A percentile compares a stretch with the other conserved stretches of the same genome.
Conservation (phyloP, 139 green algal species). For the Tetradesmus lagerheimii region DNA sequence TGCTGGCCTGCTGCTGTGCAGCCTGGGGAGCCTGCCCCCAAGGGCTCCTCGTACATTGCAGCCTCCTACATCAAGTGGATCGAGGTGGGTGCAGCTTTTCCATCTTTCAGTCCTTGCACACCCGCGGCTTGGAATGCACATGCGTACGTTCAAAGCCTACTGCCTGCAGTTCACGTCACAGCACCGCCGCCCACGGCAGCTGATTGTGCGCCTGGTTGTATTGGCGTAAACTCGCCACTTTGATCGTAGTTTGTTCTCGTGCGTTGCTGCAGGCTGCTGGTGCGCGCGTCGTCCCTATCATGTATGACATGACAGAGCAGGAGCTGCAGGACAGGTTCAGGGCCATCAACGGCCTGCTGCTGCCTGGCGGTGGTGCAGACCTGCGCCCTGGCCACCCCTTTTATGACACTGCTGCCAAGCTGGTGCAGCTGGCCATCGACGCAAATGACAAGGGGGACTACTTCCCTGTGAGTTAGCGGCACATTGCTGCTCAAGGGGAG, state of each 20-base stretch:
- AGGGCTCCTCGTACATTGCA: constrained; percentile 84
- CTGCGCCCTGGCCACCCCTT: constrained; percentile 78
- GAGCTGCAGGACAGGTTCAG: constrained; percentile 66
- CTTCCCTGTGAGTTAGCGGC: constrained; percentile 74
- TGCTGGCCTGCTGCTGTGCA: constrained; percentile 44
- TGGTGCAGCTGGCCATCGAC: constrained; percentile 72
- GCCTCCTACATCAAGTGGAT: constrained; percentile 87
- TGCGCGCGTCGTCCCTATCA: constrained; percentile 79
- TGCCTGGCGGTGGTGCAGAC: constrained; percentile 78
- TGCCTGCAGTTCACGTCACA: no score
- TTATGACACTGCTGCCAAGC: constrained; percentile 73
- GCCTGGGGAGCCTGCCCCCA: constrained; percentile 70
- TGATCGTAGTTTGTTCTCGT: not conserved
- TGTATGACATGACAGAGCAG: constrained; percentile 74
- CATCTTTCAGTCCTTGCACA: not conserved
- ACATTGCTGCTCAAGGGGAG: not conserved
- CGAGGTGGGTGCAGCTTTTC: constrained; percentile 55
- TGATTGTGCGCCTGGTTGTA: no score
- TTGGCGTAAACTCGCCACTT: no score
- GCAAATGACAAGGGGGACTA: constrained; percentile 87
- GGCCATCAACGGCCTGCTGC: constrained; percentile 82
- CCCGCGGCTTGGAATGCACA: no score
- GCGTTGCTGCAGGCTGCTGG: constrained; percentile 69
- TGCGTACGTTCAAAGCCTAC: no score
- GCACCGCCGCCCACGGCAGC: no score